These are phyloP conservation scores for Xerocomus amazonicus DNA, from an alignment of 1,284 basidiomycete species.

Conservation along the genomic window DNA sequence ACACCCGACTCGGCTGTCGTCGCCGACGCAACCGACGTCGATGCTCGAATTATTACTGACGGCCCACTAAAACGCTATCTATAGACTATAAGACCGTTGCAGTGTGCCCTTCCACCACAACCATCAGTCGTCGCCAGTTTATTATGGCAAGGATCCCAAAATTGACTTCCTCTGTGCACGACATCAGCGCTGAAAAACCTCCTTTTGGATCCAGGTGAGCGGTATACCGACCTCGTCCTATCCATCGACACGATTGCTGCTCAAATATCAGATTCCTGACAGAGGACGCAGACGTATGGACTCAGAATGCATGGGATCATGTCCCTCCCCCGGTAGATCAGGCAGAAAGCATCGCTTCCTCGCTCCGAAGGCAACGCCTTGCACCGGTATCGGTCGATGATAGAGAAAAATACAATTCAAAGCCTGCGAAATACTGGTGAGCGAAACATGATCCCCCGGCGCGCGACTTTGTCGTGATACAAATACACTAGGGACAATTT, in stretches of 20 bases:
- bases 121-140: neutral
- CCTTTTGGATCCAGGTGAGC: conserved; percentile 68
- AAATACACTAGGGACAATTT: conserved; percentile 75
- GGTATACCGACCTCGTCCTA: neutral
- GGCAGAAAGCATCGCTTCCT: conserved; percentile 59
- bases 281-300: conserved; percentile 62
- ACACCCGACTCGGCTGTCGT: too few relatives aligned
- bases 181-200: conserved; percentile 53
- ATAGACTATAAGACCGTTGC: too few relatives aligned
- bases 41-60: too few relatives aligned
- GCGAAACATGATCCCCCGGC: conserved; percentile 4
- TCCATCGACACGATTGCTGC: neutral
- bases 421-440: conserved; percentile 71
- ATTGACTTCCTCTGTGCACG: conserved; percentile 61
- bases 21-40: too few relatives aligned
- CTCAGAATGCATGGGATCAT: conserved; percentile 86
- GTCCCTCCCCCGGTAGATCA: conserved; percentile 83
- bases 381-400: conserved; percentile 68
- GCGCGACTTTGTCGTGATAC: conserved; percentile 6
- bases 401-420: conserved; percentile 67
- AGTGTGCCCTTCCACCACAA: too few relatives aligned
- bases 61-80: too few relatives aligned
- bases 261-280: conserved; percentile 54
- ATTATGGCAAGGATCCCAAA: conserved; percentile 28
- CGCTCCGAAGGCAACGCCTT: conserved; percentile 63